These are phyloP conservation scores for Ramalina intermedia DNA, from an alignment of 495 filamentous ascomycete genomes.

Conservation along the genomic window DNA sequence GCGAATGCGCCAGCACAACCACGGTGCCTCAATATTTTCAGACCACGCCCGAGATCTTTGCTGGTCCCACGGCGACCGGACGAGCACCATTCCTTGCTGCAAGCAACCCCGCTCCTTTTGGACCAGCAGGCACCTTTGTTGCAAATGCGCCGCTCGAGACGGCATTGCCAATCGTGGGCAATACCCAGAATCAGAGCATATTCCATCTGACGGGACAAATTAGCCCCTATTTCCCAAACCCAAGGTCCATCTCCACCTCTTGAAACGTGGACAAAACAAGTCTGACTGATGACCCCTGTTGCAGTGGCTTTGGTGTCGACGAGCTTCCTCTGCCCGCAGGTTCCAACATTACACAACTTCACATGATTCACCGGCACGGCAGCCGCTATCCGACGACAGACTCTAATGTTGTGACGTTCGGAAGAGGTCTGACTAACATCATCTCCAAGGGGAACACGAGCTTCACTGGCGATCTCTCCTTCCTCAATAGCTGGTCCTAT, in stretches of 20 bases:
- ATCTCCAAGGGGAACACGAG: conserved; percentile 16
- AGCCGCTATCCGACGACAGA: conserved; percentile 27
- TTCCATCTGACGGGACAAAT: conserved; percentile 40
- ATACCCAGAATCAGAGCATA: conserved; percentile 32
- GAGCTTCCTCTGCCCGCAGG: conserved; percentile 41
- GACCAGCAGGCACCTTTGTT: conserved; percentile 30
- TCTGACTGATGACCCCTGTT: neutral
- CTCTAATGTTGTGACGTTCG: conserved; percentile 20
- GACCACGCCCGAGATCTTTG: conserved; percentile 27
- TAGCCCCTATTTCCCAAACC: conserved; percentile 19
- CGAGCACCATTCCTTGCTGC: conserved; percentile 40
- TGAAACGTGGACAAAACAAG: too few relatives aligned
- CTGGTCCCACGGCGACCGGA: conserved; percentile 42
- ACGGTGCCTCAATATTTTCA: conserved; percentile 41
- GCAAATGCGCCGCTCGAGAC: conserved; percentile 46
- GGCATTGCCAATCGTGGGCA: conserved; percentile 36
- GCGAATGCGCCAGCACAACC: conserved; percentile 5
- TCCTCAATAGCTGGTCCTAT: conserved; percentile 39
- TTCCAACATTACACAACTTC: conserved; percentile 39
- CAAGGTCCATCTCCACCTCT: neutral
- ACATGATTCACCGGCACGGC: conserved; percentile 32
- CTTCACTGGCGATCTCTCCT: conserved; percentile 33
- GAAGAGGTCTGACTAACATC: conserved; percentile 15
- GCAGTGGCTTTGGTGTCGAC: conserved; percentile 37
- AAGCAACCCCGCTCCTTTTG: conserved; percentile 37